Base-by-base conservation (phyloP, 805 yeast species). In the Cyberlindnera suaveolens region DNA sequence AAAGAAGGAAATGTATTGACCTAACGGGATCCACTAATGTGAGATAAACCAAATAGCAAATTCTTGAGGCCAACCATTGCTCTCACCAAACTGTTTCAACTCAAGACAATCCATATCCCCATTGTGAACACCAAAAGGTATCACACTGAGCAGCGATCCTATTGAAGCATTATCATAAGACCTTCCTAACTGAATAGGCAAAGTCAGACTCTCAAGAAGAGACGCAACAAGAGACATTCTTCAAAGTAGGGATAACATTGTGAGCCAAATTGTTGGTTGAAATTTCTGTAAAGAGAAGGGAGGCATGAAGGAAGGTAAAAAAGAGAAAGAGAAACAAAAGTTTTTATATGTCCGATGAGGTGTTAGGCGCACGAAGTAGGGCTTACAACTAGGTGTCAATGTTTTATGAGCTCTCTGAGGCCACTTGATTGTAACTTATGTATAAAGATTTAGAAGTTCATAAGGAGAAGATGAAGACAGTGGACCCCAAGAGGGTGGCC, bases 401-500 rank as follows among this genome's bases (percentile, higher is more conserved):
- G 27, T 23, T 23, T 23, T 19, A 19, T 19, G 4, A 7, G 23
- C 4, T 23, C 27, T 23, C 7, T 23, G 3, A 23, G 27, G 4
- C 27, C 27, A 23, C 11, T 23, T 6, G 26, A 23, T 23, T 23
- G 27, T 23, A 23, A 9, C 27, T 23, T 9, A 23, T 23, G 13
- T 23, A 23, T 23, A 23, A 23, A 3, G 27, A 9, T 23, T 23
- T 23, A 23, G 27, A 23, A 23, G 27, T 18, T 44, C 42, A 57
- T 13, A 53, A 32, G 14, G 43, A 51, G 27, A 57, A 44, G 11
- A 51, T 39, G 36, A 49, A 46, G 3, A 51, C 53, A 1, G 51
- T 44, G 0, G 78, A 69, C 29, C 63, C 61, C 6, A 72, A 44
- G 5, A 75, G 44, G 0, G 69, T 51, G 0, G 77, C 64, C 10